Percentiles rank a stretch among this genome's conserved stretches.
phyloP scores from a whole-genome alignment of 345 rosid species.

The Salix dunnii region DNA sequence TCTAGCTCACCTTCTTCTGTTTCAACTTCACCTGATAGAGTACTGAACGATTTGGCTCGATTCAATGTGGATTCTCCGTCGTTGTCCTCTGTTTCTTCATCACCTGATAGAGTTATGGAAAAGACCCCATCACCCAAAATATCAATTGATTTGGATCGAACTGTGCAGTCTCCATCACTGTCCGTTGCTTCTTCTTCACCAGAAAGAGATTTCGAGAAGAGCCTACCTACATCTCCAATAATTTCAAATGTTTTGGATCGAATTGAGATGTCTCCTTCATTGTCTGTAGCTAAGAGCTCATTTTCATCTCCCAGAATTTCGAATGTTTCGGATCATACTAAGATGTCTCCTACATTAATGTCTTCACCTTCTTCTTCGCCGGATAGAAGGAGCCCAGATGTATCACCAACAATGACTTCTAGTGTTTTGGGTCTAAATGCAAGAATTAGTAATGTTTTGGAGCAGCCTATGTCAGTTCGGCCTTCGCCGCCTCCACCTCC shows the following conservation, averaged over 20 bases:
- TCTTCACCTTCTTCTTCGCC: slow-evolving; percentile 54
- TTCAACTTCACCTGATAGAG: neutral
- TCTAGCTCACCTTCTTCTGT: slow-evolving; percentile 1
- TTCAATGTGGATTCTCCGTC: slow-evolving; percentile 10
- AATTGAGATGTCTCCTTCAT: slow-evolving; percentile 34
- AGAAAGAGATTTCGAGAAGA: slow-evolving; percentile 26
- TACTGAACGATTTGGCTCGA: slow-evolving; percentile 6
- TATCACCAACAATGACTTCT: slow-evolving; percentile 26
- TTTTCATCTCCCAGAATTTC: slow-evolving; percentile 46
- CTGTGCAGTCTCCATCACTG: slow-evolving; percentile 39
- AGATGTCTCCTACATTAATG: slow-evolving; percentile 30
- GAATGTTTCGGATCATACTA: slow-evolving; percentile 32
- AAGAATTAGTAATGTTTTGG: slow-evolving; percentile 24
- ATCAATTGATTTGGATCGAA: slow-evolving; percentile 24
- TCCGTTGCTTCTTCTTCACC: slow-evolving; percentile 51
- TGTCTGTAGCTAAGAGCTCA: slow-evolving; percentile 34
- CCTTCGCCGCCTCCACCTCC: slow-evolving; percentile 33
- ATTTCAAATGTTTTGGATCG: slow-evolving; percentile 29
- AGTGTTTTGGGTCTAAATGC: slow-evolving; percentile 27
- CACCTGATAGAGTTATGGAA: neutral
- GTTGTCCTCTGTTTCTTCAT: slow-evolving; percentile 12
- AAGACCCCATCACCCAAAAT: slow-evolving; percentile 4
- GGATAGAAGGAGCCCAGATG: slow-evolving; percentile 32
- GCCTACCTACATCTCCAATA: slow-evolving; percentile 17
- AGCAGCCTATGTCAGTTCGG: slow-evolving; percentile 29